Evolutionary conservation across 169 alveolate species (phyloP).

Genomic region (Cyclospora cayetanensis): DNA sequence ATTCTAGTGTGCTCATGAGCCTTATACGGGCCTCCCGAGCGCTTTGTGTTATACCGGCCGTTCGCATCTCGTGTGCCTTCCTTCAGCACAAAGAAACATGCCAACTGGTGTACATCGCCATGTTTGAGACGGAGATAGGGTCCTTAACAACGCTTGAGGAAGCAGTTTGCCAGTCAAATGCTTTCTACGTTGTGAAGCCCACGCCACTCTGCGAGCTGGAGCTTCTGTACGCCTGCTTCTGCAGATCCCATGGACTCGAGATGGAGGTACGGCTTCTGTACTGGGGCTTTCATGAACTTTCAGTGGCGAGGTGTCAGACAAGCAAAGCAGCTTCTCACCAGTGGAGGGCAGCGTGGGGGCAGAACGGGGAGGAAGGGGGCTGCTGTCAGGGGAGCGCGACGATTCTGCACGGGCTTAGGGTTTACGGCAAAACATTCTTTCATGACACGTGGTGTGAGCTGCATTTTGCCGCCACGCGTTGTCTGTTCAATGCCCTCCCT

Average conservation of each 20-base stretch:
- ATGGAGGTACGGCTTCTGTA: constrained; percentile 67
- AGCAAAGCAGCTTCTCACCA: too few relatives aligned
- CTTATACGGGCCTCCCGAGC: too few relatives aligned
- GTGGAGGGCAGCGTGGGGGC: too few relatives aligned
- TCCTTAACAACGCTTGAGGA: not conserved
- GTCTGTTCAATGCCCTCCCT: not conserved
- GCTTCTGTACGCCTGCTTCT: constrained; percentile 68
- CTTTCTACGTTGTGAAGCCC: constrained; percentile 68
- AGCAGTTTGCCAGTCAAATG: constrained; percentile 71
- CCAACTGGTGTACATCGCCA: constrained; percentile 66
- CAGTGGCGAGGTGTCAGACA: too few relatives aligned
- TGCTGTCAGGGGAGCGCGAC: too few relatives aligned
- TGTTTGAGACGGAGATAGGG: not conserved
- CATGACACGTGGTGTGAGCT: not conserved
- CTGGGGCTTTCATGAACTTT: too few relatives aligned
- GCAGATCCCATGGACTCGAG: constrained; percentile 68
- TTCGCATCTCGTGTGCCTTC: too few relatives aligned
- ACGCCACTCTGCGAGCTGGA: constrained; percentile 71
- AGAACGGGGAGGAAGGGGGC: too few relatives aligned
- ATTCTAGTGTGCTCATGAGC: too few relatives aligned
- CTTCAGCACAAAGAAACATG: constrained; percentile 17
- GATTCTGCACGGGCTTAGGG: too few relatives aligned
- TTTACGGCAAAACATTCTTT: not conserved
- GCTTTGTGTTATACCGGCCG: too few relatives aligned
- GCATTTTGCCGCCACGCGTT: not conserved